Evolutionary conservation across 2,329 filamentous ascomycete genomes (phyloP).

Genomic region (Atkinsonella hypoxylon): DNA sequence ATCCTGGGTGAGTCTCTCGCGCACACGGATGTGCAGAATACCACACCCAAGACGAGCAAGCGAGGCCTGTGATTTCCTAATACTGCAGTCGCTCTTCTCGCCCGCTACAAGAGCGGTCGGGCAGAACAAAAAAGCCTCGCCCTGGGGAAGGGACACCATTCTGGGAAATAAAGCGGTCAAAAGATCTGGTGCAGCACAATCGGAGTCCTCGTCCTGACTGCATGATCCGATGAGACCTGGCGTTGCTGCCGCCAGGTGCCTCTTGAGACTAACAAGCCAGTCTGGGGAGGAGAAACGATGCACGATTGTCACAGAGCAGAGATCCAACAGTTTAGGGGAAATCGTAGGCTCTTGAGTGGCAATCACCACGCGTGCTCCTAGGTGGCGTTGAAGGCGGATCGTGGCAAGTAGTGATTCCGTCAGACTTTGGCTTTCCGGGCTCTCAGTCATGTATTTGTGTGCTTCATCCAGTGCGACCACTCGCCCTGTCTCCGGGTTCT

Average conservation of each 20-base stretch:
- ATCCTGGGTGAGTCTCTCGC: slow-evolving; percentile 30
- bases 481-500: slow-evolving; percentile 32
- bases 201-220: background rate
- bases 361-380: slow-evolving; percentile 54
- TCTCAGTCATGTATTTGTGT: slow-evolving; percentile 58
- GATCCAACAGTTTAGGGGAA: slow-evolving; percentile 53
- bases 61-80: background rate
- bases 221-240: background rate
- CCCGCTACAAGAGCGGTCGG: slow-evolving; percentile 27
- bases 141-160: slow-evolving; percentile 30
- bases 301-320: slow-evolving; percentile 60
- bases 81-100: background rate
- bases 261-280: slow-evolving; percentile 39
- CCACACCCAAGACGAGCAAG: slow-evolving; percentile 21
- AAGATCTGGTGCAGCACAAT: background rate
- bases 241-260: slow-evolving; percentile 31
- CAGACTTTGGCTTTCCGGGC: slow-evolving; percentile 41
- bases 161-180: slow-evolving; percentile 24
- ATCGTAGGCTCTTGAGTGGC: slow-evolving; percentile 70
- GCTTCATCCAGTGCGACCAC: slow-evolving; percentile 66
- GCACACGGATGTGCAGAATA: slow-evolving; percentile 27
- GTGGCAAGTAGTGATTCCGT: slow-evolving; percentile 50
- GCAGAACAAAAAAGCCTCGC: slow-evolving; percentile 35
- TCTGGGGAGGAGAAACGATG: slow-evolving; percentile 58
- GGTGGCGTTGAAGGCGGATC: slow-evolving; percentile 60